phyloP scores from a whole-genome alignment of 108 stramenopile species.

The Mediolabrus comicus region DNA sequence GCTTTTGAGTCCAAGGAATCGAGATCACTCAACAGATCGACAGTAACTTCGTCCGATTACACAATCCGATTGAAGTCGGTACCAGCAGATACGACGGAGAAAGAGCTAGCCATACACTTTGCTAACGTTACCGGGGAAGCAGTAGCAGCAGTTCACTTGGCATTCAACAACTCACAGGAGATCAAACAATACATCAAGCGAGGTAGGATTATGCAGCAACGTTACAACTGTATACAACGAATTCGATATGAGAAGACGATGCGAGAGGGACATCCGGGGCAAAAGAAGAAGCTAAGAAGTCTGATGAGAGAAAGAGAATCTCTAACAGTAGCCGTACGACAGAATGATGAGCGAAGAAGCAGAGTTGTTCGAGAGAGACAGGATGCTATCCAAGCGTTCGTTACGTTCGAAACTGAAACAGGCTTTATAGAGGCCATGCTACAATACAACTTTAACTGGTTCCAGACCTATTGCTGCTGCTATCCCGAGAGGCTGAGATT shows the following conservation, averaged over 20 bases:
- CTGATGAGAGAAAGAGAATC: constrained; percentile 37
- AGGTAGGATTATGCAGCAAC: constrained; percentile 50
- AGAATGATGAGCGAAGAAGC: constrained; percentile 38
- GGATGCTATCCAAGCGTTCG: constrained; percentile 60
- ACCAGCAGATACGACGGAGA: constrained; percentile 54
- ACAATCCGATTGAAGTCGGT: constrained; percentile 47
- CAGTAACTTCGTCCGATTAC: constrained; percentile 60
- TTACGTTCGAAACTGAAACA: constrained; percentile 57
- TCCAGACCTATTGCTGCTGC: constrained; percentile 36
- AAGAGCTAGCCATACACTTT: constrained; percentile 53
- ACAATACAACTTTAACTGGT: constrained; percentile 50
- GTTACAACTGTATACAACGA: constrained; percentile 44
- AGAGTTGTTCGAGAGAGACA: constrained; percentile 24
- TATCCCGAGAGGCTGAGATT: constrained; percentile 49
- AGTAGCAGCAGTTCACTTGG: constrained; percentile 56
- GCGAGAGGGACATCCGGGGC: constrained; percentile 9
- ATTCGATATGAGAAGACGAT: constrained; percentile 53
- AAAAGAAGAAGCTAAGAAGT: constrained; percentile 24
- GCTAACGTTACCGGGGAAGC: constrained; percentile 45
- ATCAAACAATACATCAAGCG: constrained; percentile 54
- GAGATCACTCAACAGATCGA: constrained; percentile 37
- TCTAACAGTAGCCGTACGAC: constrained; percentile 36
- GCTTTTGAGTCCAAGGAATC: constrained; percentile 56
- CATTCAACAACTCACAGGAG: constrained; percentile 61
- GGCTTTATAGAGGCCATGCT: constrained; percentile 51